A percentile compares a stretch with the other conserved stretches of the same genome.
Evolutionary conservation across 768 basidiomycete genomes (phyloP).

Genomic region (Serendipita sp.): DNA sequence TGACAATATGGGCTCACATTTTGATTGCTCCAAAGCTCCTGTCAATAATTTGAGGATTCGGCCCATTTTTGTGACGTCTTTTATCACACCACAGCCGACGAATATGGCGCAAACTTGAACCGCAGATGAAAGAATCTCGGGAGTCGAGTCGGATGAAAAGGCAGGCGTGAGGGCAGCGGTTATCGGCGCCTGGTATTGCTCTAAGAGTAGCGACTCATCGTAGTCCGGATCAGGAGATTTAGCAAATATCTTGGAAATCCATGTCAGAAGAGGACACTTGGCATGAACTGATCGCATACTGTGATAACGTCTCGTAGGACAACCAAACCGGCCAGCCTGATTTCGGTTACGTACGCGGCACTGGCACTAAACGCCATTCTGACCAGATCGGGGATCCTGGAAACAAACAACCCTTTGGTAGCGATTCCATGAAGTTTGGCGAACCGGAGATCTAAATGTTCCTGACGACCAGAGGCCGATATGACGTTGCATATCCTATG

Average conservation of each 20-base stretch:
- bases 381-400: conserved; percentile 82
- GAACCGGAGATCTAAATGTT: conserved; percentile 68
- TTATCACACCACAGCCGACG: conserved; percentile 88
- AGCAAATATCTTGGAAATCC: conserved; percentile 80
- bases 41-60: conserved; percentile 82
- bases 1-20: conserved; percentile 44
- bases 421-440: conserved; percentile 48
- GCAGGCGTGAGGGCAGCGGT: conserved; percentile 94
- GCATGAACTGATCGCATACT: conserved; percentile 31
- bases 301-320: conserved; percentile 87
- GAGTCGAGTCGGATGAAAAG: conserved; percentile 88
- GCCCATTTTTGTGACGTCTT: conserved; percentile 82
- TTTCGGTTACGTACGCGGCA: conserved; percentile 91
- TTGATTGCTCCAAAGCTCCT: conserved; percentile 74
- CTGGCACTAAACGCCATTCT: conserved; percentile 97
- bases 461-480: conserved; percentile 50
- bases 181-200: conserved; percentile 97
- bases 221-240: conserved; percentile 82
- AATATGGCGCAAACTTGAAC: conserved; percentile 90
- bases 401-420: conserved; percentile 52
- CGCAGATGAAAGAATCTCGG: conserved; percentile 85
- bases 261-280: too few relatives aligned
- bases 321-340: conserved; percentile 76
- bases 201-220: conserved; percentile 73
- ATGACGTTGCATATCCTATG: conserved; percentile 78